Evolutionary conservation across 2,329 filamentous ascomycete genomes (phyloP).

Genomic region (Colletotrichum destructivum): DNA sequence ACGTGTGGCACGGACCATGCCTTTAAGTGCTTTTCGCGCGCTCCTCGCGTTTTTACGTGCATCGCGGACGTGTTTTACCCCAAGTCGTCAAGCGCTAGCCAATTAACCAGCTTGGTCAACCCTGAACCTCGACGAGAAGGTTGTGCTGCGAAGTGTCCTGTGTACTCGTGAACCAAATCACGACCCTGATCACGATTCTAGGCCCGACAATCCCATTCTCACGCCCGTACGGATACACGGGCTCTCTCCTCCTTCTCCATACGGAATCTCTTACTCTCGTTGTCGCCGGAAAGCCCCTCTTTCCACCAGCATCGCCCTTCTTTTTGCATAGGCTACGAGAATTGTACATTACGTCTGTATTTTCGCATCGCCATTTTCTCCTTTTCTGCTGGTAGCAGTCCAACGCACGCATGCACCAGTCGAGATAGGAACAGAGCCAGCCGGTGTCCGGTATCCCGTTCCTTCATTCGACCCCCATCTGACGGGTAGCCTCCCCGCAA

Average conservation of each 20-base stretch:
- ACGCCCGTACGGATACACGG: constrained; percentile 19
- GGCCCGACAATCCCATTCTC: constrained; percentile 1
- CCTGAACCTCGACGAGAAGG: constrained; percentile 11
- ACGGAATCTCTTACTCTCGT: constrained; percentile 18
- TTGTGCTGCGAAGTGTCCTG: constrained; percentile 32
- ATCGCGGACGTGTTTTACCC: constrained; percentile 43
- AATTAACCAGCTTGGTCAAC: constrained; percentile 36
- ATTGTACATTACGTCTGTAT: constrained; percentile 27
- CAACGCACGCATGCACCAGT: constrained; percentile 33
- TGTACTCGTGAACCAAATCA: constrained; percentile 26
- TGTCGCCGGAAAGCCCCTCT: constrained; percentile 27
- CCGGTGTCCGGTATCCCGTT: constrained; percentile 26
- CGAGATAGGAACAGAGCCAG: constrained; percentile 25
- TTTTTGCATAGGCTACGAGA: constrained; percentile 13
- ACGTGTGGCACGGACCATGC: constrained; percentile 43
- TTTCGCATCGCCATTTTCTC: constrained; percentile 16
- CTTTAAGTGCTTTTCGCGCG: constrained; percentile 43
- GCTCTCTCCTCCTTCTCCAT: constrained; percentile 30
- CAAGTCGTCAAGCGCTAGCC: constrained; percentile 34
- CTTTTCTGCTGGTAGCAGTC: constrained; percentile 23
- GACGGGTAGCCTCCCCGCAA: constrained; percentile 45
- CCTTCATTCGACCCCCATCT: constrained; percentile 16
- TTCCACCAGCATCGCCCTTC: constrained; percentile 3
- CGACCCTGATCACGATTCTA: constrained; percentile 1
- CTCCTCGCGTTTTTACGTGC: constrained; percentile 45